Conservation (phyloP, 805 yeast species). For the Yamadazyma tumulicola region DNA sequence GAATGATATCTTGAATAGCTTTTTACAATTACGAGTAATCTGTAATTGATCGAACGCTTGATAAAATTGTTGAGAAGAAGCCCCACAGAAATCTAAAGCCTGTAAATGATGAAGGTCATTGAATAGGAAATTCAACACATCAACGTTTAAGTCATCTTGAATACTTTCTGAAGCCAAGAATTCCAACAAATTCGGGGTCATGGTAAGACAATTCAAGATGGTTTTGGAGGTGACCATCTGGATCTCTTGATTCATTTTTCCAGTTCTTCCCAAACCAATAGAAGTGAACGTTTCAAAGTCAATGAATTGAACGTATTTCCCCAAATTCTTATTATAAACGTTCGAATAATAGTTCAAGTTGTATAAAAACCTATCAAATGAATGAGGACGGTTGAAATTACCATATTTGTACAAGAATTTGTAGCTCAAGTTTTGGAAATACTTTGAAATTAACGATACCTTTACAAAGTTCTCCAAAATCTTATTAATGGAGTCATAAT, state of each 20-base stretch:
- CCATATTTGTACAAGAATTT: slow-evolving; percentile 64
- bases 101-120: slow-evolving; percentile 53
- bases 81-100: slow-evolving; percentile 86
- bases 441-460: slow-evolving; percentile 52
- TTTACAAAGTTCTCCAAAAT: slow-evolving; percentile 50
- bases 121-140: slow-evolving; percentile 55
- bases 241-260: slow-evolving; percentile 84
- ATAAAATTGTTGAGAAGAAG: slow-evolving; percentile 63
- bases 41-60: slow-evolving; percentile 48
- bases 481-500: slow-evolving; percentile 46
- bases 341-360: slow-evolving; percentile 54
- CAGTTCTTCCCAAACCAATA: slow-evolving; percentile 85
- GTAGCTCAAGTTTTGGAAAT: slow-evolving; percentile 54
- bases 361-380: slow-evolving; percentile 67
- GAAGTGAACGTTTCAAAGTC: slow-evolving; percentile 89
- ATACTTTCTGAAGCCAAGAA: slow-evolving; percentile 83
- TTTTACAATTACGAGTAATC: slow-evolving; percentile 21
- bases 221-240: slow-evolving; percentile 84
- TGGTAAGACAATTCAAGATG: slow-evolving; percentile 55
- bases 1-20: slow-evolving; percentile 55
- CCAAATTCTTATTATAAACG: slow-evolving; percentile 43
- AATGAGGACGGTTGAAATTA: slow-evolving; percentile 73
- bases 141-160: slow-evolving; percentile 70
- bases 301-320: slow-evolving; percentile 65
- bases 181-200: slow-evolving; percentile 69